These are phyloP conservation scores for Athelia sp. DNA, from an alignment of 1,284 basidiomycete genomes.

Conservation along the genomic window DNA sequence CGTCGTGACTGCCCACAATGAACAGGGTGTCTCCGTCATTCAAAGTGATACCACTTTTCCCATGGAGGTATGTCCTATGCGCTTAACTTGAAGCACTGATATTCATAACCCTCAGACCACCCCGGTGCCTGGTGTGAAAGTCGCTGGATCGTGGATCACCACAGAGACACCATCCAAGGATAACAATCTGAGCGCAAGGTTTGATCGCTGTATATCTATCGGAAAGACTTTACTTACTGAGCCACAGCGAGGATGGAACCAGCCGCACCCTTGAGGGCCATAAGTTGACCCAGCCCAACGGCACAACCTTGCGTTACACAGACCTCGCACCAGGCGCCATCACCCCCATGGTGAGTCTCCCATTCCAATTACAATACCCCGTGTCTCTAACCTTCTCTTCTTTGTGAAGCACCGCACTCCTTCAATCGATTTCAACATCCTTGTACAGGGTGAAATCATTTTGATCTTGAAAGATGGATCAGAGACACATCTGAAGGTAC, in stretches of 20 bases:
- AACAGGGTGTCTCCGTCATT: constrained; percentile 28
- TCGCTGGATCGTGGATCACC: constrained; percentile 42
- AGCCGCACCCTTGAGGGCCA: constrained; percentile 34
- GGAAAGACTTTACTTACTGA: neutral
- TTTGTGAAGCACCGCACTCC: constrained; percentile 35
- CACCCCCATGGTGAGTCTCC: constrained; percentile 42
- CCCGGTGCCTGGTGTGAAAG: neutral
- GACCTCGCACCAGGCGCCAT: constrained; percentile 51
- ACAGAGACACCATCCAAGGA: constrained; percentile 42
- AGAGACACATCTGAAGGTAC: constrained; percentile 47
- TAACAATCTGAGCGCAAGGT: constrained; percentile 46
- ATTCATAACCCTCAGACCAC: constrained; percentile 1
- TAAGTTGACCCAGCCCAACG: constrained; percentile 40
- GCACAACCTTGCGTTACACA: constrained; percentile 47
- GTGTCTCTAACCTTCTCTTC: neutral
- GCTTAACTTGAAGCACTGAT: constrained; percentile 8
- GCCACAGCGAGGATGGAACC: constrained; percentile 45
- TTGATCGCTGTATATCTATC: neutral
- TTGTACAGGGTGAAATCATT: constrained; percentile 59
- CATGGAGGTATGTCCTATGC: constrained; percentile 17
- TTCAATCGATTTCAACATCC: constrained; percentile 58
- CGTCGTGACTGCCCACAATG: constrained; percentile 46
- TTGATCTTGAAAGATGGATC: constrained; percentile 52
- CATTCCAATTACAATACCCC: constrained; percentile 19
- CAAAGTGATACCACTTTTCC: constrained; percentile 25